Evolutionary conservation across 352 stramenopile species (phyloP).

Genomic region (Phytophthora fragariaefolia): DNA sequence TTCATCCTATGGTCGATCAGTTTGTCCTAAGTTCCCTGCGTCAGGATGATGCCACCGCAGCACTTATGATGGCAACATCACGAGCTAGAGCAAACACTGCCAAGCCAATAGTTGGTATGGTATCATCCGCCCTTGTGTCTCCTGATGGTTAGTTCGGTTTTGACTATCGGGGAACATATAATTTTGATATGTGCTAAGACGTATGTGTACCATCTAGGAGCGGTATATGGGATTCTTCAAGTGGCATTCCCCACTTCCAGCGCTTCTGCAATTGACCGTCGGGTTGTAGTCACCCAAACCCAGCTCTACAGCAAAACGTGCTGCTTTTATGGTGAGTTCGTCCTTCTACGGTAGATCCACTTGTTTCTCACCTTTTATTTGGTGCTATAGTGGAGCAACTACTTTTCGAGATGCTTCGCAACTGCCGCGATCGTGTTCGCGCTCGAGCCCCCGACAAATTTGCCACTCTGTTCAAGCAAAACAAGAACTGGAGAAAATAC

Average conservation of each 20-base stretch:
- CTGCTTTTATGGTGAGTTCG: slow-evolving; percentile 52
- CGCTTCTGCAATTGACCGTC: slow-evolving; percentile 22
- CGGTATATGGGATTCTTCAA: slow-evolving; percentile 61
- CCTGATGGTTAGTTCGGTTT: slow-evolving; percentile 41
- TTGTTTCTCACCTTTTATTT: neutral
- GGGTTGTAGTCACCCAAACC: slow-evolving; percentile 30
- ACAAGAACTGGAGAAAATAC: slow-evolving; percentile 77
- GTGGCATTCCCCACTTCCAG: slow-evolving; percentile 44
- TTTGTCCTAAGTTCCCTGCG: slow-evolving; percentile 42
- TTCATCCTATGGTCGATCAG: slow-evolving; percentile 74
- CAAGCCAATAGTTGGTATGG: slow-evolving; percentile 44
- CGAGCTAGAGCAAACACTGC: neutral
- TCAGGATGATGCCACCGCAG: slow-evolving; percentile 17
- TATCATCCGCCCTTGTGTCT: slow-evolving; percentile 51
- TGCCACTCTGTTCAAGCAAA: slow-evolving; percentile 75
- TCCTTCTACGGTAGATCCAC: neutral
- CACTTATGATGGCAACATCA: slow-evolving; percentile 15
- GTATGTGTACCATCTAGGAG: slow-evolving; percentile 35
- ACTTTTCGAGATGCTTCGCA: slow-evolving; percentile 64
- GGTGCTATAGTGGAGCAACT: slow-evolving; percentile 61
- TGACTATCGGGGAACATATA: slow-evolving; percentile 1
- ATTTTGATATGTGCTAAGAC: too few relatives aligned
- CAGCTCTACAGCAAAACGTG: slow-evolving; percentile 47
- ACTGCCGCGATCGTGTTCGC: slow-evolving; percentile 55
- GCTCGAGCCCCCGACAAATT: slow-evolving; percentile 57